Evolutionary conservation across 805 yeast genomes (phyloP), one percentile per base, ranked within the genome.

Genomic region (Candida endomychidarum): DNA sequence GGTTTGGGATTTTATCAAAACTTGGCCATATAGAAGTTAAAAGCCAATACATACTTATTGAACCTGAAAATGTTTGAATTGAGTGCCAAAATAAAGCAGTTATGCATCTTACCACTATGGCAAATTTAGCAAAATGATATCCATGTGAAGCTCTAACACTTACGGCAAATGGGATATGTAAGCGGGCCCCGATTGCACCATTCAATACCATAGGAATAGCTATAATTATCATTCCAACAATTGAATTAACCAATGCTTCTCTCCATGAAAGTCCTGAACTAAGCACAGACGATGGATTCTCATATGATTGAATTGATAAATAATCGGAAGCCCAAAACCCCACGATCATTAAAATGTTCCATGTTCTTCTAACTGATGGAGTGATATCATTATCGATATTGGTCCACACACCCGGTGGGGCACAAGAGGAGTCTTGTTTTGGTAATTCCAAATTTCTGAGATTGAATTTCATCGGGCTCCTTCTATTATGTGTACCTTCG

Each of bases 121-220:
- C 51, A 18, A 63, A 51, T 31, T 56, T 58, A 6, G 63, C 49
- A 14, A 65, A 60, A 17, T 58, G 55, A 38, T 57, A 58, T 3
- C 63, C 58, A 39, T 58, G 59, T 11, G 61, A 55, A 14, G 66
- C 55, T 39, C 70, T 51, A 41, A 53, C 55, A 19, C 48, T 49
- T 2, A 63, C 46, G 5, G 70, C 64, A 46, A 64, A 65, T 2
- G 68, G 66, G 12, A 65, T 54, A 24, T 63, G 65, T 10, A 58
- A 54, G 23, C 48, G 52, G 5, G 68, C 61, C 33, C 70, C 69
- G 34, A 58, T 51, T 5, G 53, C 53, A 33, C 61, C 63, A 37
- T 59, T 57, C 7, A 57, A 28, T 4, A 46, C 34, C 10, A 42
- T 23, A 36, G 52, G 42, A 29, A 56, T 41, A 14, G 54, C 49